phyloP scores from a whole-genome alignment of 805 yeast genomes.

The Sporopachydermia lactativora region DNA sequence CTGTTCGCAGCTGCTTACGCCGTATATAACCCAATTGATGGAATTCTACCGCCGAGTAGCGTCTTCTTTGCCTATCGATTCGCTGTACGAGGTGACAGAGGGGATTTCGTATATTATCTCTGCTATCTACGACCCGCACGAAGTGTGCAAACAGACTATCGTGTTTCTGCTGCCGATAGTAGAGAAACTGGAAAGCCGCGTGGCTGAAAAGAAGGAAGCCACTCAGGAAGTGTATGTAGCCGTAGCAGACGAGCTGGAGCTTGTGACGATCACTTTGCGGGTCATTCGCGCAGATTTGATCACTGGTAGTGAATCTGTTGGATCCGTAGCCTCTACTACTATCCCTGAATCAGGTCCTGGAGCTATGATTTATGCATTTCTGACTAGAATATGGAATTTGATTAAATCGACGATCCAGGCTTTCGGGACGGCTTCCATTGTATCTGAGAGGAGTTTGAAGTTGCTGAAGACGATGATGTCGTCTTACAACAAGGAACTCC shows the following conservation, averaged over 20 bases:
- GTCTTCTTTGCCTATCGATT: conserved; percentile 43
- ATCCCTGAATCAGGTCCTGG: too few relatives aligned
- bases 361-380: conserved; percentile 15
- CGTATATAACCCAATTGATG: conserved; percentile 61
- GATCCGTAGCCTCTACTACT: too few relatives aligned
- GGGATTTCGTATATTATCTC: conserved; percentile 78
- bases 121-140: conserved; percentile 38
- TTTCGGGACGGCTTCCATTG: conserved; percentile 43
- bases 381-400: conserved; percentile 49
- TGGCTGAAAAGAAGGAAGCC: conserved; percentile 14
- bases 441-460: conserved; percentile 66
- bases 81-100: conserved; percentile 70
- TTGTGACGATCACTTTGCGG: conserved; percentile 44
- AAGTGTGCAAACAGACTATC: conserved; percentile 56
- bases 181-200: conserved; percentile 12
- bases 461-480: conserved; percentile 52
- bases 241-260: conserved; percentile 64
- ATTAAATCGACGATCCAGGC: conserved; percentile 32
- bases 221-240: conserved; percentile 25
- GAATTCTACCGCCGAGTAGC: conserved; percentile 50
- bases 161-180: conserved; percentile 20
- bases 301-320: conserved; percentile 20
- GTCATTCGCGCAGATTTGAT: conserved; percentile 33
- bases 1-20: conserved; percentile 53
- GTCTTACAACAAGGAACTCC: conserved; percentile 40